Percentiles rank a stretch among this genome's conserved stretches.
These are phyloP conservation scores for Xerocomellus dryophilus DNA, from an alignment of 768 basidiomycete species.

Conservation along the genomic window DNA sequence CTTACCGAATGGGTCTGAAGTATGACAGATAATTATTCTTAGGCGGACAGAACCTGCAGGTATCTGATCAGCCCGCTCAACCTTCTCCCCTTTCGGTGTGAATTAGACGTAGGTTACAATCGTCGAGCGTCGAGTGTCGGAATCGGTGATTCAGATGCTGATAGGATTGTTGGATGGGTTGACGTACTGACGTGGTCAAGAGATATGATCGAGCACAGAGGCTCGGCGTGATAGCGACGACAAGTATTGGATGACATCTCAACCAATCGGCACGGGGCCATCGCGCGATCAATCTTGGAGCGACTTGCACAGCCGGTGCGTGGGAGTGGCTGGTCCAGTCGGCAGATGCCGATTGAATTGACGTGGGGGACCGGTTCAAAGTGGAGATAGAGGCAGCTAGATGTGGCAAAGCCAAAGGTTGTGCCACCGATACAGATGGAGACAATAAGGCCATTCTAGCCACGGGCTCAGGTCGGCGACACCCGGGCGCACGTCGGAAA, in stretches of 20 bases:
- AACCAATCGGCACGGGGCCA: constrained; percentile 14
- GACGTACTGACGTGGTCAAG: constrained; percentile 15
- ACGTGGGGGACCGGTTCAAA: neutral
- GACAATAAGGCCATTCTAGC: constrained; percentile 14
- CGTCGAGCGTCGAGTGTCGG: constrained; percentile 7
- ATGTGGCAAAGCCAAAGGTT: constrained; percentile 7
- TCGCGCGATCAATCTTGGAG: constrained; percentile 24
- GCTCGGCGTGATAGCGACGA: neutral
- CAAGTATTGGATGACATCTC: neutral
- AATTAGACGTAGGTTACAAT: constrained; percentile 16
- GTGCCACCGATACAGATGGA: constrained; percentile 10
- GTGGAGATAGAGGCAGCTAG: constrained; percentile 25
- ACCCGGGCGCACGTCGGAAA: constrained; percentile 5
- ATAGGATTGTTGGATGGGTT: neutral
- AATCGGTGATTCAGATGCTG: neutral
- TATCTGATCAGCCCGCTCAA: constrained; percentile 15
- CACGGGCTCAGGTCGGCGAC: constrained; percentile 13
- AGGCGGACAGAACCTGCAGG: constrained; percentile 1
- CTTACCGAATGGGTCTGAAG: constrained; percentile 21
- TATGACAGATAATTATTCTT: constrained; percentile 4
- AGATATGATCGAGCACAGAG: constrained; percentile 3
- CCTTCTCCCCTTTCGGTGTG: neutral
- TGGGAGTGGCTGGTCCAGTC: constrained; percentile 19
- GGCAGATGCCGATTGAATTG: constrained; percentile 32
- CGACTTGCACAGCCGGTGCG: constrained; percentile 28